Percentiles rank a stretch among this genome's conserved stretches.
These are phyloP conservation scores for Claviceps sp. DNA, from an alignment of 2,329 filamentous ascomycete genomes.

Conservation along the genomic window DNA sequence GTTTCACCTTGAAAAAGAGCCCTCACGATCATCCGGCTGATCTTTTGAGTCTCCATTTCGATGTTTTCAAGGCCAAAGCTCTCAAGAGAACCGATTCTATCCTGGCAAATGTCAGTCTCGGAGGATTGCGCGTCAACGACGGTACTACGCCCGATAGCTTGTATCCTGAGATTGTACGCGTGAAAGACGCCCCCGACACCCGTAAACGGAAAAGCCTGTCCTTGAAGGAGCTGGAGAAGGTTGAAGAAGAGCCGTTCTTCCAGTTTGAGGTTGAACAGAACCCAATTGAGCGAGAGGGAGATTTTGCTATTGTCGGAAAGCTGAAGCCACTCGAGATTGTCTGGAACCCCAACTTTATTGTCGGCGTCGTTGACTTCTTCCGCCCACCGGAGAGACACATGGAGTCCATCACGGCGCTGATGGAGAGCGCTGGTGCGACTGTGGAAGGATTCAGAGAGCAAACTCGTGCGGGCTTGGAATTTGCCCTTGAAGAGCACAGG, in stretches of 20 bases:
- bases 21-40: constrained; percentile 49
- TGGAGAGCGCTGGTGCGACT: constrained; percentile 91
- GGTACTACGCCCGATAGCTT: constrained; percentile 84
- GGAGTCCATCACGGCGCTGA: constrained; percentile 91
- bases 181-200: constrained; percentile 66
- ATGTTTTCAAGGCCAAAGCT: constrained; percentile 83
- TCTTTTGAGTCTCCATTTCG: constrained; percentile 83
- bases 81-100: constrained; percentile 84
- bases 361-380: constrained; percentile 90
- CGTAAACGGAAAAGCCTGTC: constrained; percentile 35
- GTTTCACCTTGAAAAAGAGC: constrained; percentile 83
- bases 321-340: constrained; percentile 93
- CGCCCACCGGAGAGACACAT: constrained; percentile 92
- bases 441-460: constrained; percentile 92
- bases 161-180: constrained; percentile 87
- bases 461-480: constrained; percentile 88
- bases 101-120: constrained; percentile 76
- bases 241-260: constrained; percentile 67
- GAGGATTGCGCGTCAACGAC: constrained; percentile 87
- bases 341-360: constrained; percentile 88
- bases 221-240: constrained; percentile 38
- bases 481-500: constrained; percentile 93
- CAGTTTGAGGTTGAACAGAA: constrained; percentile 88
- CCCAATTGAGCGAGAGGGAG: constrained; percentile 81
- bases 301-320: constrained; percentile 80